Evolutionary conservation across 345 rosid species (phyloP), one percentile per base, ranked within the genome.

Genomic region (Camelina hispida): DNA sequence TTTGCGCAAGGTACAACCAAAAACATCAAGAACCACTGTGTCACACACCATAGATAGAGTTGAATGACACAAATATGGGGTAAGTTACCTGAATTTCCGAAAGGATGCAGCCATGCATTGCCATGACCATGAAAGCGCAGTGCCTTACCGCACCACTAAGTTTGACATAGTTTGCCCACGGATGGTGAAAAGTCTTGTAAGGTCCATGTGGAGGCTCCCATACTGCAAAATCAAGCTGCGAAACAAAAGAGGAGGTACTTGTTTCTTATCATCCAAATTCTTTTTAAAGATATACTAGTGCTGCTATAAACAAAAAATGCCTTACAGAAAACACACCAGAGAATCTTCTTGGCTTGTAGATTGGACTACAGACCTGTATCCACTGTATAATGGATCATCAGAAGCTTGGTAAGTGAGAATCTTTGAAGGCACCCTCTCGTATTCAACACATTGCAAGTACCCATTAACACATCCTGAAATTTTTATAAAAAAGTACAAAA

Each of bases 121-220:
- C 96, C 97, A 93, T 93, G 78, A 91, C 96, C 97, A 83, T 88
- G 71, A 93, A 93, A 56, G 97, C 96, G 58, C 96, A 93, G 78
- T 93, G 97, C 83, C 98, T 83, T 53, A 93, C 56, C 16, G 98
- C 87, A 60, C 98, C 98, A 20, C 98, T 85, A 54, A 91, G 76
- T 83, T 87, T 86, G 53, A 87, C 88, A 68, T 89, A 93, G 74
- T 81, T 83, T 66, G 72, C 84, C 98, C 98, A 93, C 0, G 97
- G 98, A 56, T 91, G 92, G 7, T 80, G 83, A 69, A 89, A 90
- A 22, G 86, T 73, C 71, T 71, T 86, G 55, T 89, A 91, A 42
- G 87, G 91, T 56, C 98, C 98, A 69, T 93, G 98, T 44, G 97
- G 96, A 18, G 98, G 98, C 77, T 93, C 98, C 97, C 97, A 93